Conservation (phyloP, 805 yeast species). For the Candida germanica region DNA sequence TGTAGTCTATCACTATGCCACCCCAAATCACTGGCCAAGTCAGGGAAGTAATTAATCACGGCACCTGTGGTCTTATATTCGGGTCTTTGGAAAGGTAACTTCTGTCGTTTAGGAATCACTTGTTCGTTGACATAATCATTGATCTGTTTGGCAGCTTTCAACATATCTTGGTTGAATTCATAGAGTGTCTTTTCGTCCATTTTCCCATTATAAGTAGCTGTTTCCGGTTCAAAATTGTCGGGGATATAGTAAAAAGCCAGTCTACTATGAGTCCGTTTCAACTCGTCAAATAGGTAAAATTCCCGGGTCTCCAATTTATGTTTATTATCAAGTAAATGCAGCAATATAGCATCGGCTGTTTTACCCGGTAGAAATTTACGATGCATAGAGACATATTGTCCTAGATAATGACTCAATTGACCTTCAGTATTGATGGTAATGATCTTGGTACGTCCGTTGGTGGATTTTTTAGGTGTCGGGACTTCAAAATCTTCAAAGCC, state of each 20-base stretch:
- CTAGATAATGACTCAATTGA: conserved; percentile 45
- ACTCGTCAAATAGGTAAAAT: conserved; percentile 62
- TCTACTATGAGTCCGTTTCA: conserved; percentile 57
- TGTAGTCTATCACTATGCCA: conserved; percentile 78
- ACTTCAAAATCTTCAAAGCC: too few species aligned
- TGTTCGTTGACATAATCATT: conserved; percentile 35
- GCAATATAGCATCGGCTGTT: conserved; percentile 45
- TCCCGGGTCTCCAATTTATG: conserved; percentile 38
- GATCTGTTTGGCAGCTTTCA: conserved; percentile 36
- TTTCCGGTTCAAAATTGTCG: conserved; percentile 12
- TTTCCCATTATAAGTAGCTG: conserved; percentile 44
- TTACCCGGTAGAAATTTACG: conserved; percentile 50
- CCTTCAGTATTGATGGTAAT: conserved; percentile 48
- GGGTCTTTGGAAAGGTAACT: conserved; percentile 36
- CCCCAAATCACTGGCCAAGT: conserved; percentile 51
- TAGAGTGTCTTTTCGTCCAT: conserved; percentile 17
- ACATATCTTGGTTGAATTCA: conserved; percentile 40
- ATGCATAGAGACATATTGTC: conserved; percentile 50
- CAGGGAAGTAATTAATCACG: conserved; percentile 54
- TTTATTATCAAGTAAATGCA: conserved; percentile 40
- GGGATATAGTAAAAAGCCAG: conserved; percentile 24
- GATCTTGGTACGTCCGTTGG: conserved; percentile 17
- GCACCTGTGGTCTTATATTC: conserved; percentile 55
- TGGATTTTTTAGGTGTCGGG: conserved; percentile 1
- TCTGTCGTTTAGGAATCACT: conserved; percentile 28